Conservation (phyloP, 306 rosid genomes). For the Rosa lucieae region DNA sequence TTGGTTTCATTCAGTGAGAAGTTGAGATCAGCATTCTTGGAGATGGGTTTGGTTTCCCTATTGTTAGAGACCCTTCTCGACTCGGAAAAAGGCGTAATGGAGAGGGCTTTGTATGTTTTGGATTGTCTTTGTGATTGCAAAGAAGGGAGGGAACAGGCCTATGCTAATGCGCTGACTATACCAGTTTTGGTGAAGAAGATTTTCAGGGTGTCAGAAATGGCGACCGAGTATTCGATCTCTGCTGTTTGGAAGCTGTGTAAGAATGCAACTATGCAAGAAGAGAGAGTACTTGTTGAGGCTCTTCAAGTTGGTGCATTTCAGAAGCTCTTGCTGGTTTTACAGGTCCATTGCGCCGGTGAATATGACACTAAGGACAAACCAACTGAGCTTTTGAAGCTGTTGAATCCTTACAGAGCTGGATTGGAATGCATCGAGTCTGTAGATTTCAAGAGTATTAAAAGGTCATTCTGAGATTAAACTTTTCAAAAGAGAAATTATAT, state of each 20-base stretch:
- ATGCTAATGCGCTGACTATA: constrained; percentile 47
- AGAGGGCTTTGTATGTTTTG: constrained; percentile 49
- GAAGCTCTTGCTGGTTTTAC: constrained; percentile 63
- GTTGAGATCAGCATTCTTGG: constrained; percentile 32
- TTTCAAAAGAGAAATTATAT: background rate
- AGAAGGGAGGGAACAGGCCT: constrained; percentile 50
- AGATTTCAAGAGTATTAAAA: constrained; percentile 63
- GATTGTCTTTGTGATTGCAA: constrained; percentile 41
- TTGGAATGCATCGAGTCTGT: constrained; percentile 71
- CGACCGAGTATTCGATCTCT: constrained; percentile 57
- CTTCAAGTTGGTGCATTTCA: constrained; percentile 81
- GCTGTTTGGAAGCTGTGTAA: constrained; percentile 57
- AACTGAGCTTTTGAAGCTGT: constrained; percentile 59
- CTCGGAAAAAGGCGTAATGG: constrained; percentile 50
- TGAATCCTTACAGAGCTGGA: constrained; percentile 64
- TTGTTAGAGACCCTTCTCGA: constrained; percentile 52
- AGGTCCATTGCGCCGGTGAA: constrained; percentile 56
- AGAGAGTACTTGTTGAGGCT: constrained; percentile 50
- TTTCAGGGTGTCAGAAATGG: constrained; percentile 53
- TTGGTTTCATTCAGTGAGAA: constrained; percentile 41
- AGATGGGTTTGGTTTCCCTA: constrained; percentile 50
- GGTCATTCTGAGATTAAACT: constrained; percentile 44
- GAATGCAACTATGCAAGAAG: constrained; percentile 36
- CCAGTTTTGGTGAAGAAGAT: constrained; percentile 75
- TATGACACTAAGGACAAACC: constrained; percentile 53